Evolutionary conservation across 352 stramenopile genomes (phyloP), one percentile per base, ranked within the genome.

Genomic region (Pythium aphanidermatum): DNA sequence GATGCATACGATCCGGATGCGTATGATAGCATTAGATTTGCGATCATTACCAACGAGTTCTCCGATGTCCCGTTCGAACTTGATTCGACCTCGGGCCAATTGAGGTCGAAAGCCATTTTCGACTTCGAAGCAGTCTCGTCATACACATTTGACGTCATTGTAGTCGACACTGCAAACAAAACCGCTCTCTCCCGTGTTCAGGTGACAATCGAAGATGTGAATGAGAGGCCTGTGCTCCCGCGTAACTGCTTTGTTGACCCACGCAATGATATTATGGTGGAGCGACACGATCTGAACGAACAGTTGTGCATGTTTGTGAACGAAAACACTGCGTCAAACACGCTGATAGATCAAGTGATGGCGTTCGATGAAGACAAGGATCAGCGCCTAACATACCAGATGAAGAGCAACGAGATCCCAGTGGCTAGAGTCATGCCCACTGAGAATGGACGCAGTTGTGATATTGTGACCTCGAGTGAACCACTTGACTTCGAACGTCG

Each of bases 161-260:
- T 57, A 10, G 46, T 17, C 8, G 59, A 68, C 27, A 44, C 43
- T 4, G 42, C 45, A 1, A 38, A 54, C 12, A 51, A 61, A 24
- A 41, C 26, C 7, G 51, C 52, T 5, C 30, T 31, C 3, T 65
- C 56, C 4, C 17, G 39, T 0, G 53, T 82, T 6, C 14, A 67
- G 38, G 35, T 84, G 2, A 37, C 38, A 2, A 31, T 82, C 5
- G 19, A 70, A 17, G 69, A 84, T 38, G 28, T 74, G 8, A 84
- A 84, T 29, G 72, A 82, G 43, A 26, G 46, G 1, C 69, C 72
- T 10, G 23, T 47, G 13, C 47, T 84, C 9, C 39, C 53, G 21
- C 64, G 72, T 13, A 84, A 81, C 26, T 84, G 72, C 47, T 70
- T 60, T 37, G 65, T 84, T 5, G 53, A 67, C 27, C 1, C 36